Percentiles rank a stretch among this genome's conserved stretches.
Evolutionary conservation across 1,139 yeast genomes (phyloP).

Genomic region (Candida smagusa): DNA sequence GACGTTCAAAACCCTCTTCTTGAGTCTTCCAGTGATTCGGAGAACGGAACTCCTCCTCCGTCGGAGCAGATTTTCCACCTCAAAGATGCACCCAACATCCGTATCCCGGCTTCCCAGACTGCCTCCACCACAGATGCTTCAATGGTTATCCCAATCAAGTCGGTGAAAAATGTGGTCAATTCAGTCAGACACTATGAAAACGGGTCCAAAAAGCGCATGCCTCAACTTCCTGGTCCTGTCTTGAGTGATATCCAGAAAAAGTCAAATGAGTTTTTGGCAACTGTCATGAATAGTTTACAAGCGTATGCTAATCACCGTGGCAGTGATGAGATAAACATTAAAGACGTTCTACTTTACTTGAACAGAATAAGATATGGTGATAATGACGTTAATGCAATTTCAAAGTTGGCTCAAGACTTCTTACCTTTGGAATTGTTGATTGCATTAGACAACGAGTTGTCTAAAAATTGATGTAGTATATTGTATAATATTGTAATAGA

Average conservation of each 20-base stretch:
- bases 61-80: neutral
- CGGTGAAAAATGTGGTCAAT: conserved; percentile 11
- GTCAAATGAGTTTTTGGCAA: conserved; percentile 13
- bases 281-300: conserved; percentile 16
- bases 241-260: conserved; percentile 12
- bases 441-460: conserved; percentile 28
- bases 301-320: conserved; percentile 25
- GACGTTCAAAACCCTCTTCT: conserved; percentile 6
- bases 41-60: neutral
- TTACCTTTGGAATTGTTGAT: conserved; percentile 38
- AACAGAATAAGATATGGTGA: conserved; percentile 31
- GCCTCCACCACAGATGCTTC: neutral
- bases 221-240: conserved; percentile 4
- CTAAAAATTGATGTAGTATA: neutral
- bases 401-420: conserved; percentile 32
- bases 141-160: conserved; percentile 7
- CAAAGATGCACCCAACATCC: neutral
- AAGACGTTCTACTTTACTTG: conserved; percentile 35
- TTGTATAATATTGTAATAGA: too few species aligned
- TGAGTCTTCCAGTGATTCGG: conserved; percentile 6
- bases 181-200: conserved; percentile 8
- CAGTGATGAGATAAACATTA: conserved; percentile 24
- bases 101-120: neutral
- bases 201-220: conserved; percentile 7
- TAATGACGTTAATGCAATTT: conserved; percentile 22